phyloP scores from a whole-genome alignment of 768 basidiomycete species.

The Lactarius psammicola region DNA sequence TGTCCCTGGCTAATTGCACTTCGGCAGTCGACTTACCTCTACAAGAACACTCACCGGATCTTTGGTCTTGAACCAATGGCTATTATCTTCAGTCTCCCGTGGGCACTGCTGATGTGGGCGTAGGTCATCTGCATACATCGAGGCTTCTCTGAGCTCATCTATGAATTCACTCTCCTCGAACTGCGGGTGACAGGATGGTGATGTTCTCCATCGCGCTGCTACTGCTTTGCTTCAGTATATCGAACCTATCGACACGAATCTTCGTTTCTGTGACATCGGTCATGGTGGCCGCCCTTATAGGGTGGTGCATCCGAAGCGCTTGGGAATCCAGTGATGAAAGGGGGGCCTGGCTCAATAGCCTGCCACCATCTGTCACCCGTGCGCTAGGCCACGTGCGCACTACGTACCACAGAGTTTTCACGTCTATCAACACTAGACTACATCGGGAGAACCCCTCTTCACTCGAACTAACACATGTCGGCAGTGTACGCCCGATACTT shows the following conservation, averaged over 20 bases:
- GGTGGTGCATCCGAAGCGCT: slow-evolving; percentile 7
- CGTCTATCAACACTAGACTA: not conserved
- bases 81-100: slow-evolving; percentile 54
- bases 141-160: not conserved
- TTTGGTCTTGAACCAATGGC: slow-evolving; percentile 53
- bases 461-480: too few species aligned
- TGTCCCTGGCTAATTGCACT: not conserved
- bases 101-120: slow-evolving; percentile 61
- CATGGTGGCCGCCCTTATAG: not conserved
- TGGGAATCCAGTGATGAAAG: not conserved
- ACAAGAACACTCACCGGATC: slow-evolving; percentile 30
- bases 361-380: not conserved
- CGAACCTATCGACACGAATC: slow-evolving; percentile 13
- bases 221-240: slow-evolving; percentile 15
- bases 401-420: not conserved
- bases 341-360: not conserved
- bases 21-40: slow-evolving; percentile 32
- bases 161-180: not conserved
- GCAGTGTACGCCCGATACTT: not conserved
- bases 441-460: not conserved
- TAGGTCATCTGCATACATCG: slow-evolving; percentile 35
- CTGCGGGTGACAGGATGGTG: slow-evolving; percentile 11
- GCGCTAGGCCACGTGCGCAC: not conserved
- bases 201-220: slow-evolving; percentile 21
- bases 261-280: slow-evolving; percentile 3